Percentiles rank a stretch among this genome's conserved stretches.
Conservation (phyloP, 2,329 filamentous ascomycete species). For the Escovopsis weberi region DNA sequence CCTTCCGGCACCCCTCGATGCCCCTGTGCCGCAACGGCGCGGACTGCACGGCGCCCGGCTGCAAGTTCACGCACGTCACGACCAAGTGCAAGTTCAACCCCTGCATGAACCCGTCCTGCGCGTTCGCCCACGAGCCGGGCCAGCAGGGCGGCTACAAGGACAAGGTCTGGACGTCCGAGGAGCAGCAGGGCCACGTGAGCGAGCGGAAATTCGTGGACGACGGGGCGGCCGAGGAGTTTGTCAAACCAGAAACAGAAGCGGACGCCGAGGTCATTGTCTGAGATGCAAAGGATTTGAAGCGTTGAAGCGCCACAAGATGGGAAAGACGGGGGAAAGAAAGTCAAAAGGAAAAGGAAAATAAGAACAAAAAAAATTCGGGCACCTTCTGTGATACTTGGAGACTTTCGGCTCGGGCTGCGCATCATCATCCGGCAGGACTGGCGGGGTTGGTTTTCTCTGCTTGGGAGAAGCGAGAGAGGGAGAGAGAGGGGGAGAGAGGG, state of each 20-base stretch:
- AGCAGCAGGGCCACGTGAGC: conserved; percentile 54
- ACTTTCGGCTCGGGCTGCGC: neutral
- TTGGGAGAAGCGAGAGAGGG: no score
- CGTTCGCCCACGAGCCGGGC: conserved; percentile 81
- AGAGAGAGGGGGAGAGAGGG: conserved; percentile 7
- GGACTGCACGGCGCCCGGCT: conserved; percentile 66
- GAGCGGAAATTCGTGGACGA: conserved; percentile 79
- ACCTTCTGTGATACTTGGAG: neutral
- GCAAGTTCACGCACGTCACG: conserved; percentile 80
- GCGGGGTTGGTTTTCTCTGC: no score
- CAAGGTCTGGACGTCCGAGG: conserved; percentile 70
- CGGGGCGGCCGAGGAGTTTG: conserved; percentile 51
- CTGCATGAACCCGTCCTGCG: conserved; percentile 76
- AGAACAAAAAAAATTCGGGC: no score
- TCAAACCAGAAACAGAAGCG: conserved; percentile 41
- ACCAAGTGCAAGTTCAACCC: conserved; percentile 83
- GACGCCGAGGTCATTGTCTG: conserved; percentile 25
- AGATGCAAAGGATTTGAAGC: conserved; percentile 3
- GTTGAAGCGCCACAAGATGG: neutral
- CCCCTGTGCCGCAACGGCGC: conserved; percentile 83
- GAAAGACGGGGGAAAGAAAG: no score
- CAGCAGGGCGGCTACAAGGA: conserved; percentile 75
- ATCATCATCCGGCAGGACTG: no score
- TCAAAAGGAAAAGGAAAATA: no score
- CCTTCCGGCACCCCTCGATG: conserved; percentile 79